Percentiles rank a stretch among this genome's conserved stretches.
phyloP scores from a whole-genome alignment of 306 rosid genomes.

The Amphicarpaea edgeworthii region DNA sequence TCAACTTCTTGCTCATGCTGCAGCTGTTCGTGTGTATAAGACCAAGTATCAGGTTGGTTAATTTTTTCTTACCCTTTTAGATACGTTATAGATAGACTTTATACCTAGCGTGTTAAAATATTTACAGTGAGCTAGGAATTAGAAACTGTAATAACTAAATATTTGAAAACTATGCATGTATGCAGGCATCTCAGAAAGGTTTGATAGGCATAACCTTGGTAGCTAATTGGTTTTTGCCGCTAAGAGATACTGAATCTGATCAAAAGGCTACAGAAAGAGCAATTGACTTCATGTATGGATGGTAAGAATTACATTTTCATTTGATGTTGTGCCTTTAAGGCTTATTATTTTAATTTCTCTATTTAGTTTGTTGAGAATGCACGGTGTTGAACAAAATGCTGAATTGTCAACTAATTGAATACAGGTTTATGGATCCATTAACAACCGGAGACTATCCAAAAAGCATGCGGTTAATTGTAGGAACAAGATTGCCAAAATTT shows the following conservation, averaged over 20 bases:
- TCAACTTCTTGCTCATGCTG: constrained; percentile 35
- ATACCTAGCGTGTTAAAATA: too few relatives aligned
- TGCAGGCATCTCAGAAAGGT: constrained; percentile 59
- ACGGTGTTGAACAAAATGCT: neutral
- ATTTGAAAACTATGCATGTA: neutral
- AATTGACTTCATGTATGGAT: constrained; percentile 60
- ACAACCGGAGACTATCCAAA: constrained; percentile 63
- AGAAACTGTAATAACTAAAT: neutral
- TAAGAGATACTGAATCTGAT: constrained; percentile 32
- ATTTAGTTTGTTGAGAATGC: neutral
- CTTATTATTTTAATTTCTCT: too few relatives aligned
- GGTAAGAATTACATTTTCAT: constrained; percentile 40
- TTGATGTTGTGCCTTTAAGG: too few relatives aligned
- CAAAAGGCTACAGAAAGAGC: constrained; percentile 47
- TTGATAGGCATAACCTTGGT: constrained; percentile 58
- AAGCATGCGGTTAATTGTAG: constrained; percentile 53
- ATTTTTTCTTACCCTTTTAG: neutral
- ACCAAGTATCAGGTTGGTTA: constrained; percentile 33
- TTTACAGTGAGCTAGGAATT: neutral
- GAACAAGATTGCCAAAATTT: constrained; percentile 59
- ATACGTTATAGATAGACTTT: neutral
- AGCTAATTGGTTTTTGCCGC: constrained; percentile 50
- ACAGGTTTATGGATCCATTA: constrained; percentile 63
- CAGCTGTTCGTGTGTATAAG: neutral
- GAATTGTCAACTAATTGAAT: neutral